Evolutionary conservation across 441 rosid species (phyloP).

Genomic region (Adansonia grandidieri): DNA sequence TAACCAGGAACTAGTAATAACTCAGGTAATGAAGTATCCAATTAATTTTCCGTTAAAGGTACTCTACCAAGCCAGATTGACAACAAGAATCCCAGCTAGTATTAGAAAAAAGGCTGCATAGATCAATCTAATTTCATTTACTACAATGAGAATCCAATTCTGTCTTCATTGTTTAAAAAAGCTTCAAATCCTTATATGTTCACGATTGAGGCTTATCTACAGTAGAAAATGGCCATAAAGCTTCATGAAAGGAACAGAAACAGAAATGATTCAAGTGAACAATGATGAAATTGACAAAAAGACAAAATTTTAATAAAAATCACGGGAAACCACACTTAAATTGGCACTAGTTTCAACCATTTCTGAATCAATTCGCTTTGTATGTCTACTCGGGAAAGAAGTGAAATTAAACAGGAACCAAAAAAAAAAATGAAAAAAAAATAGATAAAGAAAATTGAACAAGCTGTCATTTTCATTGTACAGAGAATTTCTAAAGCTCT

Average conservation of each 20-base stretch:
- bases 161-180: constrained; percentile 23
- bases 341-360: not conserved
- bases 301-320: constrained; percentile 20
- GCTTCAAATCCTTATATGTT: constrained; percentile 12
- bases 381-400: not conserved
- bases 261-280: not conserved
- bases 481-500: not conserved
- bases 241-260: constrained; percentile 17
- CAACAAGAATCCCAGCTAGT: not conserved
- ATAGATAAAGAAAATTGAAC: not conserved
- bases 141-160: not conserved
- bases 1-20: not conserved
- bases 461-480: not conserved
- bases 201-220: constrained; percentile 17
- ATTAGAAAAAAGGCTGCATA: not conserved
- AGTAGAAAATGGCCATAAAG: constrained; percentile 7
- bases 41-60: not conserved
- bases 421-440: not conserved
- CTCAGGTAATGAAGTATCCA: not conserved
- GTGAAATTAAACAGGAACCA: constrained; percentile 1
- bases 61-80: not conserved
- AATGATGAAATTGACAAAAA: constrained; percentile 12
- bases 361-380: not conserved
- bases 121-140: constrained; percentile 9
- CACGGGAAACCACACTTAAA: constrained; percentile 17